Evolutionary conservation across 163 green algal species (phyloP), one percentile per base, ranked within the genome.

Genomic region (Chlamydomonas reinhardtii): DNA sequence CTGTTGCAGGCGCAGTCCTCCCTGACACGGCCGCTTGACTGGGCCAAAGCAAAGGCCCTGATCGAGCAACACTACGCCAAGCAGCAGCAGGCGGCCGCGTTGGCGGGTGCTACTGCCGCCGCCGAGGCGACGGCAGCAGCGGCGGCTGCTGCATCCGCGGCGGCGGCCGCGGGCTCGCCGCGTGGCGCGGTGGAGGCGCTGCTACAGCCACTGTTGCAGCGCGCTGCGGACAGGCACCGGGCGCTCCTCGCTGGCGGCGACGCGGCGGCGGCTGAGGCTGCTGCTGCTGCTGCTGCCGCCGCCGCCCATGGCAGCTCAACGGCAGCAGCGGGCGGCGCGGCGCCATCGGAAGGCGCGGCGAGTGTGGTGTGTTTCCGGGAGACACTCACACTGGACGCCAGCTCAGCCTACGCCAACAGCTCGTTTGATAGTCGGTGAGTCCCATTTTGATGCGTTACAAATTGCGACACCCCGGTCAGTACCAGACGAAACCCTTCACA

Each of bases 321-420:
- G n/a, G n/a, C n/a, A n/a, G n/a, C n/a, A n/a, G n/a, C n/a, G n/a
- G n/a, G 25, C 25, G 29, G 61, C 0, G 15, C 29, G 29, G 25
- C 16, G 25, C 59, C 6, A 4, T 14, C 8, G 3, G 59, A 2
- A 4, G 22, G 22, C 16, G 39, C 76, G 9, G 39, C n/a, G 43
- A 15, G 8, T 14, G 70, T 86, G 80, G 68, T 73, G 20, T 79
- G 69, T 15, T 86, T 86, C 70, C 80, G 80, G 4, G 80, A 86
- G 70, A 79, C 80, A 27, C 54, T 86, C 52, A 37, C 69, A 25
- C 80, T 86, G 34, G 80, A 86, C 34, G 80, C 80, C 27, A 73
- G 43, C 34, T 86, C 80, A 2, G 80, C 34, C 4, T 86, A 74
- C 17, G 56, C 68, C 2, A 70, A 72, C 66, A 59, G 65, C 32